Evolutionary conservation across 768 basidiomycete species (phyloP).

Genomic region (Russula brevipes): DNA sequence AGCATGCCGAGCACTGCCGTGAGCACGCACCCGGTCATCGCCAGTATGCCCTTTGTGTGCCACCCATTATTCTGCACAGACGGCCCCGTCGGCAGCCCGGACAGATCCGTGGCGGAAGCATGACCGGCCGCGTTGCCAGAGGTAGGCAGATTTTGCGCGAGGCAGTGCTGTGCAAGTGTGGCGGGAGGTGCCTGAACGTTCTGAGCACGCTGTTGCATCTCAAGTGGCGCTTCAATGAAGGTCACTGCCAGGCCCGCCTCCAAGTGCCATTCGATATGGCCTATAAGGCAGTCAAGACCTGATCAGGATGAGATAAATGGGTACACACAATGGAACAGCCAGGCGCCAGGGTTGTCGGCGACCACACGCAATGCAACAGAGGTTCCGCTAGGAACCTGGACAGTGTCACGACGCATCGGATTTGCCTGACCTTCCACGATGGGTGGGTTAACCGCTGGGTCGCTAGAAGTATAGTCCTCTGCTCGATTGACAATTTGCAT

Average conservation of each 20-base stretch:
- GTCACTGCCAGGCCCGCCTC: conserved; percentile 79
- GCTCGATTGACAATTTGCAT: conserved; percentile 75
- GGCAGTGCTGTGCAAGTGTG: conserved; percentile 65
- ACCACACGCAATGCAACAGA: conserved; percentile 71
- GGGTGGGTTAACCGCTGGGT: conserved; percentile 76
- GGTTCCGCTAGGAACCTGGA: conserved; percentile 63
- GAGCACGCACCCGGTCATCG: conserved; percentile 73
- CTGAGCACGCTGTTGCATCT: conserved; percentile 49
- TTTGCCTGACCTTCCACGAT: conserved; percentile 73
- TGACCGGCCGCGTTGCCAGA: conserved; percentile 89
- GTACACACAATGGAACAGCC: conserved; percentile 74
- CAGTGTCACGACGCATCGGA: conserved; percentile 88
- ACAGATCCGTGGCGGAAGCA: conserved; percentile 61
- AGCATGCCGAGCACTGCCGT: conserved; percentile 79
- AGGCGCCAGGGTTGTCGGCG: conserved; percentile 91
- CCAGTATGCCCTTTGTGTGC: conserved; percentile 66
- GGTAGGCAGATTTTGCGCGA: conserved; percentile 47
- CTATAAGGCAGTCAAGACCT: conserved; percentile 32
- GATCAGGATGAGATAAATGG: background rate
- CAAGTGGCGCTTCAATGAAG: conserved; percentile 75
- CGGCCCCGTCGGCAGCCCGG: conserved; percentile 61
- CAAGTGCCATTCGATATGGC: conserved; percentile 85
- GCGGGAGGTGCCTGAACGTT: conserved; percentile 46
- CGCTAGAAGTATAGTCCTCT: conserved; percentile 62
- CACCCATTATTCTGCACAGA: conserved; percentile 69